Evolutionary conservation across 2,329 filamentous ascomycete genomes (phyloP), one percentile per base, ranked within the genome.

Genomic region (Exophiala spinifera): DNA sequence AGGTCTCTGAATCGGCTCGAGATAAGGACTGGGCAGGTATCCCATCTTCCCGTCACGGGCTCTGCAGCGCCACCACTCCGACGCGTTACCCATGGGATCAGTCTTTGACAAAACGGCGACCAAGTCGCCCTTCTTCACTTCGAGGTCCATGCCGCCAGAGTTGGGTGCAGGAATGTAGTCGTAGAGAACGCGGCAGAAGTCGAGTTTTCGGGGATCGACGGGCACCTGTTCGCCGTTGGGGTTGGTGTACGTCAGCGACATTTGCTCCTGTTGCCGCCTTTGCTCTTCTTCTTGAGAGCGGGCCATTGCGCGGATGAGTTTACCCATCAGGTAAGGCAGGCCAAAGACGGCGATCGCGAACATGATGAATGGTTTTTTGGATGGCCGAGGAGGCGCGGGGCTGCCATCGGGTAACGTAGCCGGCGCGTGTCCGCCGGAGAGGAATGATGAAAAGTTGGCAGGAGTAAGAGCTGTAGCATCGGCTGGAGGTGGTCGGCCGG

Each of bases 61-160:
- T 51, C 94, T 83, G 73, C 95, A 99, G 62, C 87, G 85, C 94
- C 94, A 99, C 94, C 94, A 99, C 68, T 99, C 92, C 49, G 88
- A 94, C 3, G 90, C 84, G 64, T 94, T 91, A 40, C 94, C 94
- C 67, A 92, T 83, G 0, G 94, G 94, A 66, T 99, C 94, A 15
- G 84, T 88, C 76, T 96, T 96, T 75, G 86, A 87, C 51, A 99
- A 80, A 1, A 99, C 91, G 21, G 94, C 94, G 14, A 99, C 91
- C 49, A 97, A 84, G 65, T 99, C 94, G 56, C 92, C 92, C 76
- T 96, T 96, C 75, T 89, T 91, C 20, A 95, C 92, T 33, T 89
- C 85, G 13, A 99, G 80, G 67, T 99, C 95, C 63, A 97, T 84
- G 31, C 88, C 89, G 17, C 79, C 78, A 13, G 73, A 72, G 51